Percentiles rank a stretch among this genome's conserved stretches.
phyloP scores from a whole-genome alignment of 139 green algal species.

The Tetraselmis striata region DNA sequence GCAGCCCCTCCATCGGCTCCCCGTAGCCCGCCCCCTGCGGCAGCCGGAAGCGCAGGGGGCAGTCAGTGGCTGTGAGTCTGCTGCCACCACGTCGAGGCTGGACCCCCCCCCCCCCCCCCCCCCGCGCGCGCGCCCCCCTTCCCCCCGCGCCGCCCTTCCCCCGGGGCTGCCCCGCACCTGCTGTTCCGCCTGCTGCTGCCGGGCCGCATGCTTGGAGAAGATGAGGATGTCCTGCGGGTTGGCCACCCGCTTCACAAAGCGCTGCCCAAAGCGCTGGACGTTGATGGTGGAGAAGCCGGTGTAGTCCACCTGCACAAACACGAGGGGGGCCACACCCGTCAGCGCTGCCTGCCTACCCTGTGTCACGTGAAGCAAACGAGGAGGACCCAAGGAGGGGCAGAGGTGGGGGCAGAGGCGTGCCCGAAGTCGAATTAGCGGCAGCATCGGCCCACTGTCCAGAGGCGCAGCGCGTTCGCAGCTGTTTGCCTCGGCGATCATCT shows the following conservation, averaged over 20 bases:
- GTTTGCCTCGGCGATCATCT: too few relatives aligned
- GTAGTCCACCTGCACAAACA: slow-evolving; percentile 78
- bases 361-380: background rate
- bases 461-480: too few relatives aligned
- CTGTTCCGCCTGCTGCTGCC: slow-evolving; percentile 1
- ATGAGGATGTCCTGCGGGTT: slow-evolving; percentile 94
- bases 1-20: slow-evolving; percentile 2
- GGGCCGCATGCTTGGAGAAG: slow-evolving; percentile 69
- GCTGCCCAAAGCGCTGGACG: slow-evolving; percentile 86
- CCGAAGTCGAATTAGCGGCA: slow-evolving; percentile 70
- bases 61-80: too few relatives aligned
- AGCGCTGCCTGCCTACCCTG: too few relatives aligned
- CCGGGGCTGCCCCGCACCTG: slow-evolving; percentile 1
- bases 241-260: slow-evolving; percentile 92
- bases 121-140: background rate
- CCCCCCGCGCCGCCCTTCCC: slow-evolving; percentile 13
- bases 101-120: too few relatives aligned
- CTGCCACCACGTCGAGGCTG: too few relatives aligned
- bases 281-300: slow-evolving; percentile 94
- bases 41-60: background rate
- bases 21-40: slow-evolving; percentile 2
- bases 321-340: slow-evolving; percentile 7
- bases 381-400: too few relatives aligned
- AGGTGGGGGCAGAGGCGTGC: slow-evolving; percentile 12
- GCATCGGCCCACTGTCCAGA: too few relatives aligned